Evolutionary conservation across 768 basidiomycete genomes (phyloP).

Genomic region (Tricholoma furcatifolium): DNA sequence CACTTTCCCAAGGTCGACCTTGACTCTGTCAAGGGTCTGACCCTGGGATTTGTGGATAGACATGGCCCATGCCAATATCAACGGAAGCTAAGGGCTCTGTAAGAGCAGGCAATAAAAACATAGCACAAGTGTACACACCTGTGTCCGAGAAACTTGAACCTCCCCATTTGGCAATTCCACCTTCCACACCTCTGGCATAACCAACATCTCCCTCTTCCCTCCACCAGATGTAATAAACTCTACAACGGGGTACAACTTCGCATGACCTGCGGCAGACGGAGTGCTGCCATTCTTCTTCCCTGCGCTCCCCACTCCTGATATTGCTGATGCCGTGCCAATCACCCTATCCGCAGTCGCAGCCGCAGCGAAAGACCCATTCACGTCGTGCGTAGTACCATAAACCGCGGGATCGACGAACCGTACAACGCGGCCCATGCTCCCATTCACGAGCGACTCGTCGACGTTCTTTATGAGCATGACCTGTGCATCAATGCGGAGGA

Average conservation of each 20-base stretch:
- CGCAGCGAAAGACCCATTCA: constrained; percentile 22
- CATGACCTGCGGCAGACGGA: constrained; percentile 11
- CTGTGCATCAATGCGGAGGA: constrained; percentile 78
- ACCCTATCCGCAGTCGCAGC: constrained; percentile 25
- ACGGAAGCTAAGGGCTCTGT: constrained; percentile 55
- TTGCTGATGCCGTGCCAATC: constrained; percentile 28
- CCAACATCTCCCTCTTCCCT: constrained; percentile 48
- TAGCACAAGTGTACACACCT: constrained; percentile 48
- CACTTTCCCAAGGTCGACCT: constrained; percentile 88
- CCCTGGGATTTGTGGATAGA: constrained; percentile 98
- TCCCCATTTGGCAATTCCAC: constrained; percentile 87
- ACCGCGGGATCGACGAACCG: constrained; percentile 62
- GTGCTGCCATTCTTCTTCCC: constrained; percentile 25
- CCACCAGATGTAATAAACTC: constrained; percentile 69
- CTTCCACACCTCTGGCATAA: constrained; percentile 80
- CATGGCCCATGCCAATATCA: constrained; percentile 97
- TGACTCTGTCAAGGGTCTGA: constrained; percentile 92
- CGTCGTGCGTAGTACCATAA: constrained; percentile 42
- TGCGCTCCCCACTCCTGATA: constrained; percentile 16
- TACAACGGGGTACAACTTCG: constrained; percentile 63
- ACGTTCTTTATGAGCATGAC: constrained; percentile 96
- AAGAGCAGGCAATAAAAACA: not conserved
- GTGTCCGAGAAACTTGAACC: constrained; percentile 72
- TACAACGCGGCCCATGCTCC: constrained; percentile 84
- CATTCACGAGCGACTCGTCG: constrained; percentile 90